Evolutionary conservation across 2,329 filamentous ascomycete species (phyloP).

Genomic region (Blumeria graminis): DNA sequence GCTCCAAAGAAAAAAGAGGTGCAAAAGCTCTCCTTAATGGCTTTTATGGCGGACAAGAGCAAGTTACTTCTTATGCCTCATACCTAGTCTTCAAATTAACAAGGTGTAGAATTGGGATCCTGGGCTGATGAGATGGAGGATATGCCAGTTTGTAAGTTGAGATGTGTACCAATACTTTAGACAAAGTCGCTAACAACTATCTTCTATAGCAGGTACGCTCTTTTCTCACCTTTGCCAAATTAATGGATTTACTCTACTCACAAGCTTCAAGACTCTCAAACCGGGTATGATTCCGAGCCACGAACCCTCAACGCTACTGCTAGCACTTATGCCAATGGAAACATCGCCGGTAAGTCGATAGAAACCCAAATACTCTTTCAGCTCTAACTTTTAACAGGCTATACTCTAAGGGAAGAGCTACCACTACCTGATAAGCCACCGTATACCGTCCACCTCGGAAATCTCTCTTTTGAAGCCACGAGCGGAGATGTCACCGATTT

Average conservation of each 20-base stretch:
- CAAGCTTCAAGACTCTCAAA: conserved; percentile 14
- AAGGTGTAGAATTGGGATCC: conserved; percentile 44
- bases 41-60: conserved; percentile 87
- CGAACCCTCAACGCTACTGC: conserved; percentile 15
- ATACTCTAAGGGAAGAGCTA: conserved; percentile 45
- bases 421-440: conserved; percentile 82
- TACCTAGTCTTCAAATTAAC: conserved; percentile 16
- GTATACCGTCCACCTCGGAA: conserved; percentile 87
- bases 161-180: no score
- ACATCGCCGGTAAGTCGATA: conserved; percentile 11
- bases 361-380: conserved; percentile 2
- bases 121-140: conserved; percentile 99
- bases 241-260: conserved; percentile 3
- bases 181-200: conserved; percentile 9
- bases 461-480: conserved; percentile 86
- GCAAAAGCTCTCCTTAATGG: conserved; percentile 93
- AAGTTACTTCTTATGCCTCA: conserved; percentile 20
- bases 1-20: conserved; percentile 74
- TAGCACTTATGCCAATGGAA: conserved; percentile 13
- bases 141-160: conserved; percentile 16
- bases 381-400: conserved; percentile 20
- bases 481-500: conserved; percentile 64
- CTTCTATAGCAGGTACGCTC: conserved; percentile 14
- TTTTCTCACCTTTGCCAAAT: neutral
- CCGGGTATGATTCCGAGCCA: conserved; percentile 13